Evolutionary conservation across 2,329 filamentous ascomycete genomes (phyloP).

Genomic region (Trichoderma atroviride): DNA sequence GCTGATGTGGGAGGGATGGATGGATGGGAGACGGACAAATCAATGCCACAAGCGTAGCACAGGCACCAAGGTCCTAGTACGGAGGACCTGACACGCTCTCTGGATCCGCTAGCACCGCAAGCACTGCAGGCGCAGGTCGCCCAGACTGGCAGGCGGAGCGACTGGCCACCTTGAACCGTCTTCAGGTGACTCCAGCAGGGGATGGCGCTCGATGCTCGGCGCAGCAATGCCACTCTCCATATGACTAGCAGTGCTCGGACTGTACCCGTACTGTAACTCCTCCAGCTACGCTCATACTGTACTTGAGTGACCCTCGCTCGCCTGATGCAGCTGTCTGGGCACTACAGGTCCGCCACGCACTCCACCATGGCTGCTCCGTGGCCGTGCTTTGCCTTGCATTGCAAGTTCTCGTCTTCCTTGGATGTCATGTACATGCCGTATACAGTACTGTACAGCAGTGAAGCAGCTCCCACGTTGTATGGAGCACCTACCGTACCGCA

Average conservation of each 20-base stretch:
- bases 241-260: background rate
- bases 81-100: background rate
- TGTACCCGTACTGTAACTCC: background rate
- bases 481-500: background rate
- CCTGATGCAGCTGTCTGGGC: slow-evolving; percentile 9
- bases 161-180: slow-evolving; percentile 20
- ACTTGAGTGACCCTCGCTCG: background rate
- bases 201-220: slow-evolving; percentile 12
- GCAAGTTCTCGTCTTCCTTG: background rate
- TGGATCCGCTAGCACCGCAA: background rate
- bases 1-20: background rate
- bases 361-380: slow-evolving; percentile 14
- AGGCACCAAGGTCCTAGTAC: background rate
- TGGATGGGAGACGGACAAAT: background rate
- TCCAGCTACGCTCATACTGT: background rate
- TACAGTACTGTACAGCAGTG: too few relatives aligned
- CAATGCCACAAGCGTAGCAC: background rate
- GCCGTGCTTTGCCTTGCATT: background rate
- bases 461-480: background rate
- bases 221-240: background rate
- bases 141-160: slow-evolving; percentile 13
- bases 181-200: slow-evolving; percentile 27
- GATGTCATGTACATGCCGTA: background rate
- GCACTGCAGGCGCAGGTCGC: background rate
- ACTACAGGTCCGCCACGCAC: background rate